Evolutionary conservation across 345 rosid genomes (phyloP).

Genomic region (Euphorbia lathyris): DNA sequence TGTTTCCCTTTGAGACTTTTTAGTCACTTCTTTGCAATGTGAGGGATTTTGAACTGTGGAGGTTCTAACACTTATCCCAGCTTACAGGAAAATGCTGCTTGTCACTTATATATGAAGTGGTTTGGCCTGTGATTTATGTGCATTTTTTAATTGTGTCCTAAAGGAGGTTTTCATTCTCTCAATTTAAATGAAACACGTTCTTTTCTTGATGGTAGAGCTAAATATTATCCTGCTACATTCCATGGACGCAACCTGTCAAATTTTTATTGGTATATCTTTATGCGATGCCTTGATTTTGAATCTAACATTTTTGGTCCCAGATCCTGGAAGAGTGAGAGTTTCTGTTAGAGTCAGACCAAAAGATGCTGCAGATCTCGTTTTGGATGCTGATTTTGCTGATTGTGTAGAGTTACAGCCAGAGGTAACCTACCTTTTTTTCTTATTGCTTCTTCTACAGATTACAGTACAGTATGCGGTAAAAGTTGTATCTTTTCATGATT

Average conservation of each 20-base stretch:
- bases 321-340: constrained; percentile 85
- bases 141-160: not conserved
- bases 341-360: constrained; percentile 82
- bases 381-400: constrained; percentile 79
- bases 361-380: constrained; percentile 62
- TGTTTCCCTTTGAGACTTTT: not conserved
- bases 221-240: too few species aligned
- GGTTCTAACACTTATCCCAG: not conserved
- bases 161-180: too few species aligned
- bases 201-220: not conserved
- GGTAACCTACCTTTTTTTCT: constrained; percentile 32
- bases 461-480: not conserved
- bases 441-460: not conserved
- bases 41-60: not conserved
- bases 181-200: too few species aligned
- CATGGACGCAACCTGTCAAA: not conserved
- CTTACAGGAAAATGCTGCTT: not conserved
- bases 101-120: not conserved
- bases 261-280: not conserved
- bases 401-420: constrained; percentile 88
- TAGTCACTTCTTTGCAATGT: not conserved
- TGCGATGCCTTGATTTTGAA: not conserved
- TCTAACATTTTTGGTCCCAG: constrained; percentile 24
- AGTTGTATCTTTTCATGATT: not conserved
- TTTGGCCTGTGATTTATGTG: not conserved